Evolutionary conservation across 2,329 filamentous ascomycete genomes (phyloP).

Genomic region (Clonostachys byssicola): DNA sequence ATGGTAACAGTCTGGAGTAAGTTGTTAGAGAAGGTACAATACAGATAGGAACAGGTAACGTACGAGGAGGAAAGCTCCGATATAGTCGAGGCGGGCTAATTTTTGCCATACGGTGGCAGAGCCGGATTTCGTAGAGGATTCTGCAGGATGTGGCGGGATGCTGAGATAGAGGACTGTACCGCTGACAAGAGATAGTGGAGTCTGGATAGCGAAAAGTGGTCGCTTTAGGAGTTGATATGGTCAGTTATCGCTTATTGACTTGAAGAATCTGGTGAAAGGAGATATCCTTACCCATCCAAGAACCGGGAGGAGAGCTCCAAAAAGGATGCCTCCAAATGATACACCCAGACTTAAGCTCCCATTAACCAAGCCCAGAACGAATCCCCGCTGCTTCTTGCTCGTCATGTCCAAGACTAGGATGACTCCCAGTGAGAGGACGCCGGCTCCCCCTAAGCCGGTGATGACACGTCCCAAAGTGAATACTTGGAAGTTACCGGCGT

Average conservation of each 20-base stretch:
- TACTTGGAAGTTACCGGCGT: conserved; percentile 49
- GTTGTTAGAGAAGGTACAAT: conserved; percentile 6
- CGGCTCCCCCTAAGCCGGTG: conserved; percentile 65
- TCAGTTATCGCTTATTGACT: conserved; percentile 3
- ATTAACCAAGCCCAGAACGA: conserved; percentile 73
- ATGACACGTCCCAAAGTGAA: conserved; percentile 69
- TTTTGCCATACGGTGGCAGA: conserved; percentile 38
- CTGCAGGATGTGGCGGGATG: conserved; percentile 43
- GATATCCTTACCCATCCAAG: conserved; percentile 63
- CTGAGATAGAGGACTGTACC: conserved; percentile 60
- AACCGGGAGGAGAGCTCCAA: conserved; percentile 56
- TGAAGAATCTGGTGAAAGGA: background rate
- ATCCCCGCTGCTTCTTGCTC: conserved; percentile 60
- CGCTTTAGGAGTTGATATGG: conserved; percentile 37
- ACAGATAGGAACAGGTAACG: conserved; percentile 9
- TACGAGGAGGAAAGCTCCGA: conserved; percentile 65
- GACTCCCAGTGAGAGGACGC: conserved; percentile 68
- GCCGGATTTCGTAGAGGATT: background rate
- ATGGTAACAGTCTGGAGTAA: conserved; percentile 54
- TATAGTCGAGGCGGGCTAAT: conserved; percentile 68
- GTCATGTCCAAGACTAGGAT: conserved; percentile 75
- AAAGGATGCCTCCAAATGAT: conserved; percentile 66
- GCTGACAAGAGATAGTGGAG: conserved; percentile 57
- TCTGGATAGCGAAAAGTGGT: conserved; percentile 69
- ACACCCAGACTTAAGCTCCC: conserved; percentile 68